Conservation (phyloP, 768 basidiomycete genomes). For the Cystofilobasidium bisporidii region DNA sequence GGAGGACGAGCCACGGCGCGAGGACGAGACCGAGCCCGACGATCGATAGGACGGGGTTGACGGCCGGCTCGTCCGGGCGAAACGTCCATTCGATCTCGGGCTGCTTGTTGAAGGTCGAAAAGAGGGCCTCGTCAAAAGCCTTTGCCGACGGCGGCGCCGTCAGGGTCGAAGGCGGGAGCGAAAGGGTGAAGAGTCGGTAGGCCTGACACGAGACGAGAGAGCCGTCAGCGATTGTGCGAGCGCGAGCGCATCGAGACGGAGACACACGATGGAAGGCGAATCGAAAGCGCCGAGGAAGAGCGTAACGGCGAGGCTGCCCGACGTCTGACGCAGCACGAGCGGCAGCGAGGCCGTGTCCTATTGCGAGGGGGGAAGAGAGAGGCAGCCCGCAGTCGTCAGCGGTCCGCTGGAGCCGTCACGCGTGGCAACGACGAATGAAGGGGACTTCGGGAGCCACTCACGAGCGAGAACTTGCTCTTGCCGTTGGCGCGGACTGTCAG, state of each 20-base stretch:
- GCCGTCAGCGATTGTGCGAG: neutral
- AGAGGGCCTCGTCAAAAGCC: constrained; percentile 4
- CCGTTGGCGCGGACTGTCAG: constrained; percentile 25
- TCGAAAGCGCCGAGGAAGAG: constrained; percentile 20
- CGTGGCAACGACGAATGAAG: neutral
- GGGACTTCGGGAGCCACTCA: constrained; percentile 3
- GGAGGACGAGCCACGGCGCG: constrained; percentile 21
- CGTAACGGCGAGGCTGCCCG: constrained; percentile 20
- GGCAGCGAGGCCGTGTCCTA: constrained; percentile 28
- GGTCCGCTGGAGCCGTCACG: too few species aligned
- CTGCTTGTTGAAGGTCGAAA: constrained; percentile 15
- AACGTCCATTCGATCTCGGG: constrained; percentile 23
- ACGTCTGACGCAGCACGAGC: constrained; percentile 7
- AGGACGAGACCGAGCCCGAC: constrained; percentile 11
- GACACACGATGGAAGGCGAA: constrained; percentile 22
- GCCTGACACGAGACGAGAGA: constrained; percentile 4
- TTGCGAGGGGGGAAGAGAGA: too few species aligned
- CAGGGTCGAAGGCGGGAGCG: constrained; percentile 14
- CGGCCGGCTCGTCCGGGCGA: constrained; percentile 23
- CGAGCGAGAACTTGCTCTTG: constrained; percentile 20
- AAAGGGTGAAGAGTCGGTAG: constrained; percentile 24
- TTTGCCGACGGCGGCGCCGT: constrained; percentile 1
- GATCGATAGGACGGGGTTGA: constrained; percentile 14
- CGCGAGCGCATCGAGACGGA: neutral
- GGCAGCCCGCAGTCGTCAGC: too few species aligned